Base-by-base conservation (phyloP, 179 eudicot species). In the Silene noctiflora region DNA sequence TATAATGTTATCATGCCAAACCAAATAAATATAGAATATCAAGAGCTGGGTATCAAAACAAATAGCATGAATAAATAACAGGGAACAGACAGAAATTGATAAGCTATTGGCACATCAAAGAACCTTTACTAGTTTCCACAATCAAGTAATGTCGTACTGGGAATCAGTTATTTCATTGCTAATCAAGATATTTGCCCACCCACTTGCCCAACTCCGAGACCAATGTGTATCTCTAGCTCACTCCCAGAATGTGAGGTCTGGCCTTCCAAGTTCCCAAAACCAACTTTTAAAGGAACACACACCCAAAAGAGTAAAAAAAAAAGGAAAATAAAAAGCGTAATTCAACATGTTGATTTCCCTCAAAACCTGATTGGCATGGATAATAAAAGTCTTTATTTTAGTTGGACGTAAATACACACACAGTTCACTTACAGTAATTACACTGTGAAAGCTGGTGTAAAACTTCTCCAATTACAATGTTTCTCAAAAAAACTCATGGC, bases 331-430 rank as follows among this genome's bases (percentile, higher is more conserved):
- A 42, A 42, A 42, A 13, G 48, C 13, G 13, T 46, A 24, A 66
- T 66, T 42, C 33, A 29, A 19, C 20, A 29, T 66, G 3, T 31
- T n/a, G 24, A 67, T 11, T 33, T 19, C n/a, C 69, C 69, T 66
- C 21, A 33, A 6, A 66, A 33, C 42, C 44, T 33, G 3, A 9
- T n/a, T 66, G 21, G 33, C 42, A 20, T 24, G 44, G 53, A 67
- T 20, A 67, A 39, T 67, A 3, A 9, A 11, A 29, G 10, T 29
- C 35, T 29, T 66, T 42, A 66, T n/a, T 67, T 67, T 44, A n/a
- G 55, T 35, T 67, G 71, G 53, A 22, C 4, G 16, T 67, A 67
- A 39, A 69, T 69, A 12, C 56, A 44, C 29, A 69, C 29, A 69
- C 24, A 44, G 12, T 69, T 46, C 59, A 20, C 58, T 22, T 4